phyloP scores from a whole-genome alignment of 495 filamentous ascomycete species.

The Xeromyces bisporus region DNA sequence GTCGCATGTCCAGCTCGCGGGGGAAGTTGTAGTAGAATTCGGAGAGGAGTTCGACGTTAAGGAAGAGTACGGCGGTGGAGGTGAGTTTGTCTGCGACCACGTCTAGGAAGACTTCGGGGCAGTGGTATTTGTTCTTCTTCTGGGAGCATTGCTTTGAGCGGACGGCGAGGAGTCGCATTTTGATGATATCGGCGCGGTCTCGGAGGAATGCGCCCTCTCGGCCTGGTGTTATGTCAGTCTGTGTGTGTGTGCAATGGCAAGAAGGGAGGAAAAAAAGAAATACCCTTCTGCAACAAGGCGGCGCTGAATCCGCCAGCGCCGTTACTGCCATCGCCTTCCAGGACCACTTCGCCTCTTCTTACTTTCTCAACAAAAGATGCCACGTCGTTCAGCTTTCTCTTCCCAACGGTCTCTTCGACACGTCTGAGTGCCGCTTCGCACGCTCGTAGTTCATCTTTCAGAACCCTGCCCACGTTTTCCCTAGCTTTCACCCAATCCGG shows the following conservation, averaged over 20 bases:
- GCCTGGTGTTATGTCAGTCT: constrained; percentile 34
- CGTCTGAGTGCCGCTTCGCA: constrained; percentile 63
- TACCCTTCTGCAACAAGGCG: constrained; percentile 65
- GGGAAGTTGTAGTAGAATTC: constrained; percentile 98
- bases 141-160: constrained; percentile 73
- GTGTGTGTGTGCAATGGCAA: too few relatives aligned
- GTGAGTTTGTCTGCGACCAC: constrained; percentile 91
- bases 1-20: constrained; percentile 68
- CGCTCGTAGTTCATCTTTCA: constrained; percentile 70
- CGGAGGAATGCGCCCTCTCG: constrained; percentile 86
- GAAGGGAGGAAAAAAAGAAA: too few relatives aligned
- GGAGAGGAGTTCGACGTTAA: constrained; percentile 89
- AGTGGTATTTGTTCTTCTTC: constrained; percentile 82
- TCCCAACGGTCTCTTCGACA: constrained; percentile 58
- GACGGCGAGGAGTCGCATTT: constrained; percentile 72
- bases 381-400: constrained; percentile 74
- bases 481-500: constrained; percentile 72
- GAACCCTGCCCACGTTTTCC: constrained; percentile 55
- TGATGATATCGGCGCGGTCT: constrained; percentile 74
- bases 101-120: constrained; percentile 93
- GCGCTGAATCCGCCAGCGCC: constrained; percentile 88
- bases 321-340: constrained; percentile 65
- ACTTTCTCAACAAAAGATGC: constrained; percentile 81
- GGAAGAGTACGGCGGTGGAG: constrained; percentile 85
- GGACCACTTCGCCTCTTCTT: constrained; percentile 61